Conservation (phyloP, 2,329 filamentous ascomycete genomes). For the Aspergillus ochraceus region DNA sequence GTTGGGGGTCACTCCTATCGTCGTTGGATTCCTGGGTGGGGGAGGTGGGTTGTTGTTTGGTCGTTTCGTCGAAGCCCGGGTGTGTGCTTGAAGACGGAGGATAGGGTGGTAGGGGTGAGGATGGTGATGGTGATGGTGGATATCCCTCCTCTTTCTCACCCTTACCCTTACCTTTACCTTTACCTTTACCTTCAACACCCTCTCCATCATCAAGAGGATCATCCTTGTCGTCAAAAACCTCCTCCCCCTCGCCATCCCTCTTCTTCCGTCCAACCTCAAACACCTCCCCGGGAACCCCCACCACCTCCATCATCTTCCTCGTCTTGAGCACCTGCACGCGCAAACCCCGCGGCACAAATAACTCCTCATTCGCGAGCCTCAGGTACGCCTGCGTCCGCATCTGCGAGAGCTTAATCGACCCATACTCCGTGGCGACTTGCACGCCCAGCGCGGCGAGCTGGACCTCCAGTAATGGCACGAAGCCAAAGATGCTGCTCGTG, state of each 20-base stretch:
- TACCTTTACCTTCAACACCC: not conserved
- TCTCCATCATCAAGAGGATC: not conserved
- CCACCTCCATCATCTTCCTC: constrained; percentile 20
- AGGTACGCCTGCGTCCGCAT: constrained; percentile 29
- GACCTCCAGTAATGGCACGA: constrained; percentile 31
- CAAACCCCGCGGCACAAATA: constrained; percentile 34
- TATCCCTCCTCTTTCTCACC: not conserved
- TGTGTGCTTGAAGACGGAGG: too few relatives aligned
- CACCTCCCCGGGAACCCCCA: constrained; percentile 9
- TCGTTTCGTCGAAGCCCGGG: too few relatives aligned
- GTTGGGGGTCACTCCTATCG: constrained; percentile 4
- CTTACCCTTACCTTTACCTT: not conserved
- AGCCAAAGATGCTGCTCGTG: constrained; percentile 21
- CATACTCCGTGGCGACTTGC: constrained; percentile 12
- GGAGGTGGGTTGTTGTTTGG: too few relatives aligned
- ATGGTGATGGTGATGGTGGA: not conserved
- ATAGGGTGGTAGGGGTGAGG: too few relatives aligned
- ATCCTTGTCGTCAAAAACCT: not conserved
- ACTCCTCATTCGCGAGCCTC: constrained; percentile 28
- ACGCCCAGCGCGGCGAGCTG: constrained; percentile 21
- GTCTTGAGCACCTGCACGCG: constrained; percentile 27
- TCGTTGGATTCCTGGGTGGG: too few relatives aligned
- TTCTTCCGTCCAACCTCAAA: constrained; percentile 1
- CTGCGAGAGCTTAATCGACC: constrained; percentile 20
- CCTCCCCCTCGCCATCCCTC: constrained; percentile 1